Percentiles rank a stretch among this genome's conserved stretches.
Conservation (phyloP, 1,284 basidiomycete species). For the Tylopilus sp. region DNA sequence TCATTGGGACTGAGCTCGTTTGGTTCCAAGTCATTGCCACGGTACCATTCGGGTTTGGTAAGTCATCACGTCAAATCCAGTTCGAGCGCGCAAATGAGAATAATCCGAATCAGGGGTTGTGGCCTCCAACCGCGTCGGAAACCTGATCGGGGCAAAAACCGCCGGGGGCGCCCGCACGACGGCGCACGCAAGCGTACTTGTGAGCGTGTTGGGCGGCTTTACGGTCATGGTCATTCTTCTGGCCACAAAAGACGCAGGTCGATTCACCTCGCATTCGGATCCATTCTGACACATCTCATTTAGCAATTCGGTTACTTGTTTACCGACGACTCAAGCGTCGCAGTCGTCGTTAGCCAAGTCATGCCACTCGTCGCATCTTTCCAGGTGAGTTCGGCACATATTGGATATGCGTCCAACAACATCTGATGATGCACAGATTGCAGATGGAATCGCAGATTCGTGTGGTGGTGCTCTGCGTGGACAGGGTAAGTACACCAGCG, state of each 20-base stretch:
- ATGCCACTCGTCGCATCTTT: constrained; percentile 81
- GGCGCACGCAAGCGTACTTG: constrained; percentile 60
- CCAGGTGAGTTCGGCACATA: constrained; percentile 46
- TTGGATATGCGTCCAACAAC: neutral
- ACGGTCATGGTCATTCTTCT: constrained; percentile 61
- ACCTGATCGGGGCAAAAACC: constrained; percentile 63
- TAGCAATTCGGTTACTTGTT: constrained; percentile 62
- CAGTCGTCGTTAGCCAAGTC: constrained; percentile 61
- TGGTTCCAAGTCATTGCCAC: constrained; percentile 25
- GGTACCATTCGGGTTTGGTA: constrained; percentile 35
- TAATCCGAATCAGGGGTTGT: constrained; percentile 50
- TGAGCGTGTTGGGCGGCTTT: constrained; percentile 60
- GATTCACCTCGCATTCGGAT: neutral
- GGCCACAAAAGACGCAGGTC: constrained; percentile 51
- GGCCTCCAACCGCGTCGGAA: constrained; percentile 71
- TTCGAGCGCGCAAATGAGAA: neutral
- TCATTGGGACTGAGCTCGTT: no score
- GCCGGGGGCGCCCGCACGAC: constrained; percentile 55
- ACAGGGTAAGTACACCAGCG: constrained; percentile 47
- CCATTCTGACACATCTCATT: neutral
- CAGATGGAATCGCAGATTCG: constrained; percentile 71
- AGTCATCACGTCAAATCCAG: neutral
- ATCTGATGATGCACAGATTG: constrained; percentile 39
- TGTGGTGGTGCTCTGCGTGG: constrained; percentile 72
- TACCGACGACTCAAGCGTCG: constrained; percentile 64